Base-by-base conservation (phyloP, 768 basidiomycete genomes). In the Suillus variegatus region DNA sequence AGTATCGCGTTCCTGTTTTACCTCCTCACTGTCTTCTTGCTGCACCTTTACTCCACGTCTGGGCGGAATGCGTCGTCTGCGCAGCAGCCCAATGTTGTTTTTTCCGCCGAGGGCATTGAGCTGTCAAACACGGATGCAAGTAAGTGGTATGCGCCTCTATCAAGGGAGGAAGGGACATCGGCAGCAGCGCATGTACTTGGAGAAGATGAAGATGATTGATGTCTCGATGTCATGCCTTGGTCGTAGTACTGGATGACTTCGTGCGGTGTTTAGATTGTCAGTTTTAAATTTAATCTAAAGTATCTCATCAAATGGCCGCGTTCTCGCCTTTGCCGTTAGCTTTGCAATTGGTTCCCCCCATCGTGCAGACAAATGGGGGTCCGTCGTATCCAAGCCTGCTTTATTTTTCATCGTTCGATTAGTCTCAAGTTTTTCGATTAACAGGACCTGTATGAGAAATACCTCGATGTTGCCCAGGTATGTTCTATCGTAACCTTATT, bases 381-480 rank as follows among this genome's bases (percentile, higher is more conserved):
- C 20, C 9, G 44, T 46, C 20, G 20, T 1, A n/a, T 46, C 44
- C 4, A 10, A 46, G 20, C 43, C 43, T 44, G 18, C 20, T 46
- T 46, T 36, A 25, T 25, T 41, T 4, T 40, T 54, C 14, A 28
- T 57, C 20, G 13, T 25, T 62, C 25, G 47, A 22, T 38, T 32
- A 12, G 55, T 57, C 55, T 36, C n/a, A 22, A 49, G 20, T 38
- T 60, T 8, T 55, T 58, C 65, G 55, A n/a, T 68, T 40, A 18
- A 49, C 62, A 97, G 94, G 97, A 98, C 79, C 97, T 97, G 3
- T 99, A 99, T 73, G 96, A 97, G 74, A 85, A 84, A 20, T 89
- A 94, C 71, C 99, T 91, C 79, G 98, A 99, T 70, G 96, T 99
- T 56, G 92, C 94, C 10, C 94, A 94, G 51, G 96, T 96, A 72